These are phyloP conservation scores for Diutina rugosa DNA, from an alignment of 1,139 yeast genomes.

Conservation along the genomic window DNA sequence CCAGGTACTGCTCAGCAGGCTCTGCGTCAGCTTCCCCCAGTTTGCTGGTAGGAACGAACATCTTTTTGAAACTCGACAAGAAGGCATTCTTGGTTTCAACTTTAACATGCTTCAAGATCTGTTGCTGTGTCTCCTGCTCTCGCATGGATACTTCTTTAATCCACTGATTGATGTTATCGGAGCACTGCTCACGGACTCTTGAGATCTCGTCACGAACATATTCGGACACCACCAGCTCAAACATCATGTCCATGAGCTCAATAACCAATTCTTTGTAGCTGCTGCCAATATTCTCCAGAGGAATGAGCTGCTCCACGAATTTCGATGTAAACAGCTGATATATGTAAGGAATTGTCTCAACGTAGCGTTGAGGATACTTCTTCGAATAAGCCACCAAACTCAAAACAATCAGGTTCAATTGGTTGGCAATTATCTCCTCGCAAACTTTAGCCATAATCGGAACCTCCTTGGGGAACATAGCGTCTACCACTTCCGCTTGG, in stretches of 20 bases:
- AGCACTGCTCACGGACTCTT: slow-evolving; percentile 15
- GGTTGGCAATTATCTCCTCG: slow-evolving; percentile 32
- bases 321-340: slow-evolving; percentile 16
- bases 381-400: slow-evolving; percentile 18
- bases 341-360: slow-evolving; percentile 17
- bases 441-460: slow-evolving; percentile 38
- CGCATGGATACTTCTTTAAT: slow-evolving; percentile 19
- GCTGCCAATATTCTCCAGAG: slow-evolving; percentile 22
- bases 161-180: slow-evolving; percentile 21
- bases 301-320: slow-evolving; percentile 14
- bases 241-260: slow-evolving; percentile 36
- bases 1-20: slow-evolving; percentile 18
- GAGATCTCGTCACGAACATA: slow-evolving; percentile 34
- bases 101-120: slow-evolving; percentile 25
- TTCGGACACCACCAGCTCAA: slow-evolving; percentile 34
- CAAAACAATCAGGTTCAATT: slow-evolving; percentile 22
- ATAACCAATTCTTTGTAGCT: slow-evolving; percentile 17
- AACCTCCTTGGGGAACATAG: slow-evolving; percentile 24
- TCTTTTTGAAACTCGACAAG: slow-evolving; percentile 49
- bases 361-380: slow-evolving; percentile 6
- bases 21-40: slow-evolving; percentile 3
- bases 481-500: slow-evolving; percentile 23
- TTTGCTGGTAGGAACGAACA: slow-evolving; percentile 30
- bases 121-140: slow-evolving; percentile 28
- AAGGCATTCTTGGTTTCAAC: slow-evolving; percentile 32